Conservation (phyloP, 2,329 filamentous ascomycete genomes). For the Aspergillus sp. region DNA sequence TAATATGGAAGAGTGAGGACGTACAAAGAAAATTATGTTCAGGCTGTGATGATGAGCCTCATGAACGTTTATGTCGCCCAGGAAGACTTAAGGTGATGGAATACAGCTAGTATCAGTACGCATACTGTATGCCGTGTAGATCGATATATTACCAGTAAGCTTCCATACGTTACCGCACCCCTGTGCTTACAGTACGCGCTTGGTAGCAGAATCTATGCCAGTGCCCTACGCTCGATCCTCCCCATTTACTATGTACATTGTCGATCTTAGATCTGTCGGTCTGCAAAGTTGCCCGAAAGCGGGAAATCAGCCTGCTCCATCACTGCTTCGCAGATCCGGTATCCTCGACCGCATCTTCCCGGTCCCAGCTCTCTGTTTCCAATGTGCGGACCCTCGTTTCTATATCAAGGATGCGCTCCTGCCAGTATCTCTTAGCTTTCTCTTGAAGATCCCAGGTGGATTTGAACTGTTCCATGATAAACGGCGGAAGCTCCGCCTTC, state of each 20-base stretch:
- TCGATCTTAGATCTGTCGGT: not conserved
- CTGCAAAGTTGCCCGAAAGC: not conserved
- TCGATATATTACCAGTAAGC: not conserved
- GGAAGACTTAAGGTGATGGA: not conserved
- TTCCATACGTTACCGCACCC: not conserved
- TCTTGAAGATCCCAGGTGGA: conserved; percentile 64
- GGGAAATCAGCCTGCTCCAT: not conserved
- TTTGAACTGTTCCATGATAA: conserved; percentile 63
- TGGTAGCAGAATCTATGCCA: not conserved
- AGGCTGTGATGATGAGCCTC: too few species aligned
- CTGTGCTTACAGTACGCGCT: not conserved
- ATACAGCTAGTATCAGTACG: not conserved
- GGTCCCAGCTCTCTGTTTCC: conserved; percentile 75
- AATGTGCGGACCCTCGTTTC: conserved; percentile 60
- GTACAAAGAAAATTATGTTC: too few species aligned
- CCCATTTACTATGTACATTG: not conserved
- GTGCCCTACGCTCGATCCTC: not conserved
- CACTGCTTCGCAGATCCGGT: conserved; percentile 49
- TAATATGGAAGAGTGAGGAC: too few species aligned
- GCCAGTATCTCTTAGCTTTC: conserved; percentile 56
- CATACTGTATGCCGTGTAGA: not conserved
- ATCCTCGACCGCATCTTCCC: conserved; percentile 70
- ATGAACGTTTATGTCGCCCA: not conserved
- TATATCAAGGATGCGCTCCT: conserved; percentile 57
- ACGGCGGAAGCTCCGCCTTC: conserved; percentile 60